Evolutionary conservation across 306 rosid species (phyloP), one percentile per base, ranked within the genome.

Genomic region (Echinosophora koreensis): DNA sequence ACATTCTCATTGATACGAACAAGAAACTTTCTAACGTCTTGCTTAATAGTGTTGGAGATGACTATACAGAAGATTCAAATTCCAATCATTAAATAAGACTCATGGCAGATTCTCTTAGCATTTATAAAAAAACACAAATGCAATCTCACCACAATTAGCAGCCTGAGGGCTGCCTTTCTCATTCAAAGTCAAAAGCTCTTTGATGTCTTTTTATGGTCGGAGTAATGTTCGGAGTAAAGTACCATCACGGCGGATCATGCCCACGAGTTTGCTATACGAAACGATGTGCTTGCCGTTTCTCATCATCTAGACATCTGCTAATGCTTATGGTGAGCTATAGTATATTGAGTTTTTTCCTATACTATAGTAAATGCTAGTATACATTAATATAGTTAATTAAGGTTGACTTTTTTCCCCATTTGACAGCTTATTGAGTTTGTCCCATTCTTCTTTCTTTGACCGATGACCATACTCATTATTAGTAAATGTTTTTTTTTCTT

Each of bases 211-310:
- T 61, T 34, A 61, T 34, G 1, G 22, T 61, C 22, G 22, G n/a
- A 56, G 8, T 15, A 16, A 28, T 35, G 39, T 35, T 61, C 22
- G 22, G n/a, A 56, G 8, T 15, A 8, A 28, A 4, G 39, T 35
- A 5, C 6, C 39, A 14, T 4, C 18, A 6, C 5, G 34, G 57
- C 1, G 50, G 84, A 69, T 69, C 76, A 41, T 59, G 77, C 84
- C 84, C 77, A 81, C 81, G 34, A 60, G 5, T 58, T 60, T 51
- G 12, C 30, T 30, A 34, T 80, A 35, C 76, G n/a, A n/a, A n/a
- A n/a, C n/a, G 17, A 57, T 58, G 80, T 66, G 84, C 80, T 57
- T 11, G 39, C 30, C 15, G 38, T 41, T 16, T 55, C n/a, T 52
- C 78, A 28, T 15, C 66, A 70, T 50, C 27, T 44, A 47, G 14